Base-by-base conservation (phyloP, 2,329 filamentous ascomycete genomes). In the Claviceps pusilla region DNA sequence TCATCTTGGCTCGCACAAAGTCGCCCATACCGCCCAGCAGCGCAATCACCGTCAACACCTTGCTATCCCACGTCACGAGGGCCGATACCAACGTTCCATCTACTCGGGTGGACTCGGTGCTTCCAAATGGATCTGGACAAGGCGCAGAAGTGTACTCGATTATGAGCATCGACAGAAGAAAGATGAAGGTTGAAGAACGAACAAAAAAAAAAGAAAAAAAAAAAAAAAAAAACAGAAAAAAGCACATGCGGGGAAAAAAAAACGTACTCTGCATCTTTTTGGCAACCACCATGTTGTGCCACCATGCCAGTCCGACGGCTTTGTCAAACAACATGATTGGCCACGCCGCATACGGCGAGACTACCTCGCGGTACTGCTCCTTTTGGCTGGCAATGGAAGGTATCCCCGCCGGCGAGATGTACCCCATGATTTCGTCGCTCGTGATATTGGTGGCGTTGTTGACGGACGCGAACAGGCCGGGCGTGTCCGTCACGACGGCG, bases 191-290 rank as follows among this genome's bases (percentile, higher is more conserved):
- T n/a, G n/a, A n/a, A n/a, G n/a, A n/a, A n/a, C n/a, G n/a, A n/a
- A n/a, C n/a, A n/a, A n/a, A n/a, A n/a, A n/a, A n/a, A n/a, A n/a
- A n/a, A 19, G 31, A 33, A 33, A 33, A 33, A 33, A 33, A 33
- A 33, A 33, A 33, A 33, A 33, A 33, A 33, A n/a, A n/a, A n/a
- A n/a, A n/a, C n/a, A n/a, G n/a, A n/a, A n/a, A n/a, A n/a, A n/a
- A n/a, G n/a, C 31, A 4, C 31, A 33, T 7, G 31, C 37, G 37
- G 4, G 37, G 37, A 3, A 50, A 9, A 12, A 10, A 24, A 29
- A n/a, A 59, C 63, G 58, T 56, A 70, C 69, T 73, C 53, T 73
- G 71, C 70, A 73, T 72, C 60, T 71, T 71, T 60, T 69, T 71
- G 2, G 62, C 69, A 5, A 63, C 53, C 2, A 66, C 63, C 69